These are phyloP conservation scores for Pleodorina starrii DNA, from an alignment of 139 green algal genomes.

Conservation along the genomic window DNA sequence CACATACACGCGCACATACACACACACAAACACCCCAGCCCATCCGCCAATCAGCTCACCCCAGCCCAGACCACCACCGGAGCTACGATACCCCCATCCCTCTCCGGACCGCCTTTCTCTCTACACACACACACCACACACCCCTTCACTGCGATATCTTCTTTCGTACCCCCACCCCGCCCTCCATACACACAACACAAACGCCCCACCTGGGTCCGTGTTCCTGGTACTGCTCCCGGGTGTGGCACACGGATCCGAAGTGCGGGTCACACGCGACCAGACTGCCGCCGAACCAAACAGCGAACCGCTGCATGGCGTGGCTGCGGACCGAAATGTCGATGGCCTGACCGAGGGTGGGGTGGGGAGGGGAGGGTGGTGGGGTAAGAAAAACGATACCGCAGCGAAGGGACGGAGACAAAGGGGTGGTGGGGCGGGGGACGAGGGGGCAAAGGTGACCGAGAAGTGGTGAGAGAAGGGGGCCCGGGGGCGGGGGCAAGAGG, in stretches of 20 bases:
- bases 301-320: constrained; percentile 81
- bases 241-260: constrained; percentile 66
- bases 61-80: not conserved
- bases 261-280: constrained; percentile 73
- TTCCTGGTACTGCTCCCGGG: constrained; percentile 80
- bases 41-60: too few species aligned
- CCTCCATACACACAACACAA: not conserved
- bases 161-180: not conserved
- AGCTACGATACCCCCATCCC: not conserved
- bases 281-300: constrained; percentile 86
- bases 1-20: not conserved
- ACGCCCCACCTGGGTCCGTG: constrained; percentile 65
- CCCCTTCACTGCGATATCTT: not conserved
- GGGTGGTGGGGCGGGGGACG: too few species aligned
- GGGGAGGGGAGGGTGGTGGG: too few species aligned
- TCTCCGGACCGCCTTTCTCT: not conserved
- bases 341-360: too few species aligned
- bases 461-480: too few species aligned
- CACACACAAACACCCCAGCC: too few species aligned
- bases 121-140: not conserved
- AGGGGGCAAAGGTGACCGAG: too few species aligned
- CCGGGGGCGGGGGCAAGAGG: too few species aligned
- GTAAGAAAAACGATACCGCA: too few species aligned
- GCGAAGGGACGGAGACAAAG: too few species aligned
- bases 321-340: constrained; percentile 73